A percentile compares a stretch with the other conserved stretches of the same genome.
Evolutionary conservation across 2,329 filamentous ascomycete species (phyloP).

Genomic region (Cytospora paraplurivora): DNA sequence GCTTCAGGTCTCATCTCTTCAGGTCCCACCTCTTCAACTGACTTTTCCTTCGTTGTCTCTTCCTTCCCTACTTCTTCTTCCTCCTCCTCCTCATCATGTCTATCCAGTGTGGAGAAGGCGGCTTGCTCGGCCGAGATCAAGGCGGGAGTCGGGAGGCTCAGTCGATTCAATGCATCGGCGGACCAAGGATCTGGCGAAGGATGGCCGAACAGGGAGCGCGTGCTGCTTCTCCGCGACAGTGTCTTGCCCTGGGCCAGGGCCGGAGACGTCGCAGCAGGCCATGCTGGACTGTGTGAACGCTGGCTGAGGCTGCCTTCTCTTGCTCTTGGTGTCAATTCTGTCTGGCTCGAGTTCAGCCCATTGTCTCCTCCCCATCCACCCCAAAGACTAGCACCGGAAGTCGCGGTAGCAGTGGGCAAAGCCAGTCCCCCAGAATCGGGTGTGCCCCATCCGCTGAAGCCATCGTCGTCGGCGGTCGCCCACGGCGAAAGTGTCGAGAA

Average conservation of each 20-base stretch:
- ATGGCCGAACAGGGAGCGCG: conserved; percentile 34
- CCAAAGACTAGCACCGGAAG: conserved; percentile 35
- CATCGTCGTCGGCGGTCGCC: conserved; percentile 44
- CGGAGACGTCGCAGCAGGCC: conserved; percentile 44
- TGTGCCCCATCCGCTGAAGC: conserved; percentile 43
- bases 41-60: too few relatives aligned
- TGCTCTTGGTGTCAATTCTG: conserved; percentile 36
- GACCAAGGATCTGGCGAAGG: conserved; percentile 48
- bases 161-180: conserved; percentile 34
- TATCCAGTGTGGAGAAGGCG: conserved; percentile 24
- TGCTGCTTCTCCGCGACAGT: conserved; percentile 26
- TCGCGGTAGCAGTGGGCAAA: conserved; percentile 30
- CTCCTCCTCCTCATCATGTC: conserved; percentile 23
- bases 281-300: conserved; percentile 41
- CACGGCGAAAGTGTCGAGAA: conserved; percentile 43
- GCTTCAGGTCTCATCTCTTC: too few relatives aligned
- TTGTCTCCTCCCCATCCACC: conserved; percentile 34
- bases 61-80: background rate
- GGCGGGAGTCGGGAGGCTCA: conserved; percentile 22
- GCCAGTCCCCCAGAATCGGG: conserved; percentile 34
- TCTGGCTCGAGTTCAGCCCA: conserved; percentile 32
- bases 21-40: too few relatives aligned
- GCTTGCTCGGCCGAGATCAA: conserved; percentile 27
- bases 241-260: conserved; percentile 36
- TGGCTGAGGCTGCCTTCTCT: conserved; percentile 39